Evolutionary conservation across 2,329 filamentous ascomycete genomes (phyloP).

Genomic region (Biscogniauxia sp.): DNA sequence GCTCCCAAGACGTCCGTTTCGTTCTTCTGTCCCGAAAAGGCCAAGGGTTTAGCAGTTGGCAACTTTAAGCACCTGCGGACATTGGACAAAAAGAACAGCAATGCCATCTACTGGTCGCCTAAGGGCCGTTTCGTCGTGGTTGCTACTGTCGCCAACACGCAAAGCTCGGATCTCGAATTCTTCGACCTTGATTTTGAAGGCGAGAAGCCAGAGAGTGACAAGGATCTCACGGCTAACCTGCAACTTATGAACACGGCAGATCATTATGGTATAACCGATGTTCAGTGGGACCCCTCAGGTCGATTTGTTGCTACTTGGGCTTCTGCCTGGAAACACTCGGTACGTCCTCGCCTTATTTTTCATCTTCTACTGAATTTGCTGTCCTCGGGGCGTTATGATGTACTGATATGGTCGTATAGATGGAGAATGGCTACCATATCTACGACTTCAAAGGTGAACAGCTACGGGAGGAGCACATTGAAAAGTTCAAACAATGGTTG

Average conservation of each 20-base stretch:
- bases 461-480: slow-evolving; percentile 85
- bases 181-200: slow-evolving; percentile 98
- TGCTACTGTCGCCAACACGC: slow-evolving; percentile 86
- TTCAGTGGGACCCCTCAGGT: slow-evolving; percentile 97
- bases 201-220: slow-evolving; percentile 88
- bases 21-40: slow-evolving; percentile 96
- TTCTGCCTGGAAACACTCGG: slow-evolving; percentile 91
- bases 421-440: slow-evolving; percentile 98
- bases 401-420: slow-evolving; percentile 51
- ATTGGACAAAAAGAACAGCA: slow-evolving; percentile 98
- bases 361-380: not conserved
- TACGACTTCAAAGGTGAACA: slow-evolving; percentile 94
- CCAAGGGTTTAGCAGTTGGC: slow-evolving; percentile 74
- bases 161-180: slow-evolving; percentile 95
- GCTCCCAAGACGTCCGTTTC: slow-evolving; percentile 90
- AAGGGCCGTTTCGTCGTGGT: slow-evolving; percentile 93
- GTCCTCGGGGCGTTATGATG: not conserved
- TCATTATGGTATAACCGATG: slow-evolving; percentile 96
- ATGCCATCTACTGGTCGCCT: slow-evolving; percentile 98
- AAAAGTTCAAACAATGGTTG: slow-evolving; percentile 96
- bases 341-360: slow-evolving; percentile 48
- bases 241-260: slow-evolving; percentile 92
- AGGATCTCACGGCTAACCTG: slow-evolving; percentile 91
- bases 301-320: slow-evolving; percentile 93
- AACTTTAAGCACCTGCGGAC: slow-evolving; percentile 97